Evolutionary conservation across 176 grass and related monocot species (phyloP), one percentile per base, ranked within the genome.

Genomic region (Miscanthus lutarioriparius): DNA sequence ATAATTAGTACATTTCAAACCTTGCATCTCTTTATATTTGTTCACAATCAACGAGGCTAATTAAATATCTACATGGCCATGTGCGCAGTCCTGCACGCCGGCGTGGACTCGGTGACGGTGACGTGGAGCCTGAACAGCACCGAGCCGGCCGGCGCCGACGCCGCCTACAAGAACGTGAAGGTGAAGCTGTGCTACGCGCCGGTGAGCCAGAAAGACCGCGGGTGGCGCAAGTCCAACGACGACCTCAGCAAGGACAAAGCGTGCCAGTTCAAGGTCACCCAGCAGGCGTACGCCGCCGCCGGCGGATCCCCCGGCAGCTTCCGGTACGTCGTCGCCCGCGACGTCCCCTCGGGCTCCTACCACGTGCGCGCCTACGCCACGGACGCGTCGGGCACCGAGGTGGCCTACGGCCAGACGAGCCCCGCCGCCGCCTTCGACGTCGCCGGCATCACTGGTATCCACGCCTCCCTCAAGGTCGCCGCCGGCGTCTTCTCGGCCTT

Each of bases 401-500:
- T 99, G 4, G 93, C 90, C 33, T 96, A 88, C 59, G 97, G 97
- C 33, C 96, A 99, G 90, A 99, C 79, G 9, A 69, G 64, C 59
- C 70, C 45, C 27, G 8, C 15, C 63, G 78, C 73, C 58, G 32
- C 82, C 26, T 96, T 99, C 65, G 35, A 88, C 14, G 41, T 99
- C 2, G 88, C 74, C 4, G 88, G 91, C 17, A 92, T 96, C 78
- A 94, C 81, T 12, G 97, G 97, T 19, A 85, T 89, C 65, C 85
- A 91, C 75, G 4, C 81, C 1, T 81, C 89, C 8, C 49, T 99
- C 56, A 91, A 96, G 67, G 64, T 94, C 49, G 91, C 91, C 27
- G 97, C 97, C 1, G 88, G 75, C 11, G 93, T 92, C 66, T 99
- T 99, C 93, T 99, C 97, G 0, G 82, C 93, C 8, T 94, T 99